Evolutionary conservation across 208 protist genomes (phyloP), one percentile per base, ranked within the genome.

Genomic region (Acanthamoeba rhysodes): DNA sequence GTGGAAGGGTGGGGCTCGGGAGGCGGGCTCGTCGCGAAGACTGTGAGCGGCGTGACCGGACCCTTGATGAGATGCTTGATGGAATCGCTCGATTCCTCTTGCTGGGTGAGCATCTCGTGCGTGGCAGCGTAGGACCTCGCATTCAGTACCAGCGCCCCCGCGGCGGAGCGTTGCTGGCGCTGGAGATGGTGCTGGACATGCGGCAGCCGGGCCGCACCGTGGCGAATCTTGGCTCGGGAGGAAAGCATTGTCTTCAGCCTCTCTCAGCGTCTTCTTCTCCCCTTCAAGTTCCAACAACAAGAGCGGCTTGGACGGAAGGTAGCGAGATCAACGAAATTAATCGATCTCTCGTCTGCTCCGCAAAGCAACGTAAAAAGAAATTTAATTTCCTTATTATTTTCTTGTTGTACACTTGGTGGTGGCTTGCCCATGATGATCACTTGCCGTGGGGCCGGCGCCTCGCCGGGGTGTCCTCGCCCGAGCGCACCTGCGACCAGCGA

Each of bases 31-130:
- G 78, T 87, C 6, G 78, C 78, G 45, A 87, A 87, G 45, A 87
- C 34, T 12, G 78, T 87, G 45, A 87, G 78, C 20, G 78, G 78
- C 24, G 78, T 87, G 16, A 87, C 50, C 14, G 78, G 78, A 24
- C 78, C 78, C 50, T 87, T 87, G n/a, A 87, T 0, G 20, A 87
- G 78, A 48, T 87, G 78, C 45, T 53, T 59, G 18, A 87, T 87
- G 24, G 78, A 87, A 27, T 87, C 50, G 78, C 70, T 70, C 9
- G 59, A 66, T 66, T 32, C 64, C 9, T 32, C 64, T 5, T 74
- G n/a, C 66, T 74, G n/a, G n/a, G 18, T 27, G n/a, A n/a, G n/a
- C 66, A 34, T 34, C 66, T 27, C 27, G 7, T 27, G n/a, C 14
- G 24, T 74, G 10, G 66, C 29, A 34, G 66, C 66, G 66, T 74